Conservation (phyloP, 2,329 filamentous ascomycete species). For the Nemania sp. region DNA sequence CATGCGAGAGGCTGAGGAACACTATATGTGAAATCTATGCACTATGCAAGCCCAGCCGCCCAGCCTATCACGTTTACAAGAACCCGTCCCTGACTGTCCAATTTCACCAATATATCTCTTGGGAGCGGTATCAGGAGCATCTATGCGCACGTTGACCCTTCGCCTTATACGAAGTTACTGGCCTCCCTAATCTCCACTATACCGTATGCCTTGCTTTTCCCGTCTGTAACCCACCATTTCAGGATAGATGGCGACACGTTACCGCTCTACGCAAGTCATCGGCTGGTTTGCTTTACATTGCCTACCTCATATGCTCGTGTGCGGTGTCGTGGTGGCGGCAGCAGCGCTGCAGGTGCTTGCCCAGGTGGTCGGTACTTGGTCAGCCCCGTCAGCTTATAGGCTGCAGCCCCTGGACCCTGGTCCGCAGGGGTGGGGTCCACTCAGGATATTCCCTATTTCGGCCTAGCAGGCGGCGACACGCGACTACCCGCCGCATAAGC, state of each 20-base stretch:
- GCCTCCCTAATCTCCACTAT: neutral
- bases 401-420: slow-evolving; percentile 8
- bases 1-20: too few relatives aligned
- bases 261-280: slow-evolving; percentile 2
- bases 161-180: too few relatives aligned
- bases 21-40: too few relatives aligned
- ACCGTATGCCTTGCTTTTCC: neutral
- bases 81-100: too few relatives aligned
- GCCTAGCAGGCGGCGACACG: slow-evolving; percentile 11
- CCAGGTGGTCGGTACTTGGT: neutral
- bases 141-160: too few relatives aligned
- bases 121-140: too few relatives aligned
- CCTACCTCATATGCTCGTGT: slow-evolving; percentile 3
- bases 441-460: slow-evolving; percentile 9
- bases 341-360: neutral
- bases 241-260: slow-evolving; percentile 5
- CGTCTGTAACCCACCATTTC: neutral
- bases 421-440: slow-evolving; percentile 7
- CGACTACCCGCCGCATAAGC: slow-evolving; percentile 17
- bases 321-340: slow-evolving; percentile 11
- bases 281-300: too few relatives aligned
- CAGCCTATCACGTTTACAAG: too few relatives aligned
- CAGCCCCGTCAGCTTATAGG: slow-evolving; percentile 4
- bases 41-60: too few relatives aligned
- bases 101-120: too few relatives aligned